Base-by-base conservation (phyloP, 306 rosid species). In the Quercus bicolor region DNA sequence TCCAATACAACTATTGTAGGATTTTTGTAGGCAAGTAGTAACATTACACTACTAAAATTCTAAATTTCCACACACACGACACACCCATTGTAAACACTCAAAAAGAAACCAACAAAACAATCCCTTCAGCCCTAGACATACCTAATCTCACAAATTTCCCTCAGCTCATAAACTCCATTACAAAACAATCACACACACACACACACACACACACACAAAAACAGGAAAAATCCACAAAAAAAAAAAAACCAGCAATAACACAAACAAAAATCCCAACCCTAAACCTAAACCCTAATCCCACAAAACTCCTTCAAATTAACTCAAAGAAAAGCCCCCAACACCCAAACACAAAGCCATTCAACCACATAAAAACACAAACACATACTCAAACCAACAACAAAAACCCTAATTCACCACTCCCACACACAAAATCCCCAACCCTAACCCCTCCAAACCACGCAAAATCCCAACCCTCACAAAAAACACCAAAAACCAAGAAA, bases 211-310 rank as follows among this genome's bases (percentile, higher is more conserved):
- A 34, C 33, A 52, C 4, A 45, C 5, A 28, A 0, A 73, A 13
- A 1, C 53, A 73, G 65, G 21, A 54, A 15, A 54, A 33, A 48
- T 43, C 23, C 2, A 40, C 59, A 43, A 55, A 68, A 54, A 37
- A 23, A 51, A 70, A 75, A 10, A 62, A 65, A 57, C 43, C 69
- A 33, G 57, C 45, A 55, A 61, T 64, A 48, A 52, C 6, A 20
- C 26, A 54, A 57, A 11, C 52, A 56, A 51, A 68, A 33, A 31
- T 21, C 69, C 61, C 45, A 70, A 26, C 75, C 75, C 72, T 78
- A 74, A 68, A 55, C 51, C 62, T 57, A 34, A 57, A 82, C 78
- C 80, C 82, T 59, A 26, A 40, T 40, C 64, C 23, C 4, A 20
- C 21, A 3, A 59, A 21, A 59, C 31, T 21, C 65, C 65, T 59